Base-by-base conservation (phyloP, 2,329 filamentous ascomycete genomes). In the Lasiodiplodia citricola region DNA sequence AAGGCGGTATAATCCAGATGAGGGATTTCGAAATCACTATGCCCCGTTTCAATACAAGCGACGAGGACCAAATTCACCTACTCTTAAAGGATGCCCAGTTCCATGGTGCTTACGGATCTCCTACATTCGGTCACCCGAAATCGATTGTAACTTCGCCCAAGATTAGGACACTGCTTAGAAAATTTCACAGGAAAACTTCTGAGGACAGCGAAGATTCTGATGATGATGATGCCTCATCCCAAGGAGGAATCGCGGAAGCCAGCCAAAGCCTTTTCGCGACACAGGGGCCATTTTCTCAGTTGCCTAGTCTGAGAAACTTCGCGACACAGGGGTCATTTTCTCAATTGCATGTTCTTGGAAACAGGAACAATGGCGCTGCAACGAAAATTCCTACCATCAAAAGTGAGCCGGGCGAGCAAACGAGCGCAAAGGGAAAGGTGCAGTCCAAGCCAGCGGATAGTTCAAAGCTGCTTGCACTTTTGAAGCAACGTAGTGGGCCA, bases 1-100 rank as follows among this genome's bases (percentile, higher is more conserved):
- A 67, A 18, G 60, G 70, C 44, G 62, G 65, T 13, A 55, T 72
- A 5, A 47, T 79, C n/a, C 58, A 69, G 11, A 68, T 68, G 8
- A 52, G 28, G 10, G 1, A 18, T 2, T 57, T 68, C 25, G 67
- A 65, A 44, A 51, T 68, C 21, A 52, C 65, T 14, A 21, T 65
- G 2, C 50, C 58, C 2, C 38, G n/a, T 5, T 56, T 50, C 28
- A 51, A 60, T 14, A 35, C 58, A 3, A 14, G 13, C 2, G 51
- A 47, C 2, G 51, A 47, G 16, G 58, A 68, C 28, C 52, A n/a
- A 1, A 38, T 68, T 1, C 28, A 18, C 18, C 25, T 68, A 14
- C 58, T 64, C 10, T 16, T 68, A 2, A 41, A 2, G 2, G 16
- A 50, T 16, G 25, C 47, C 10, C 7, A 38, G 2, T 65, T 50